Evolutionary conservation across 495 filamentous ascomycete species (phyloP).

Genomic region (Hypoxylon fragiforme): DNA sequence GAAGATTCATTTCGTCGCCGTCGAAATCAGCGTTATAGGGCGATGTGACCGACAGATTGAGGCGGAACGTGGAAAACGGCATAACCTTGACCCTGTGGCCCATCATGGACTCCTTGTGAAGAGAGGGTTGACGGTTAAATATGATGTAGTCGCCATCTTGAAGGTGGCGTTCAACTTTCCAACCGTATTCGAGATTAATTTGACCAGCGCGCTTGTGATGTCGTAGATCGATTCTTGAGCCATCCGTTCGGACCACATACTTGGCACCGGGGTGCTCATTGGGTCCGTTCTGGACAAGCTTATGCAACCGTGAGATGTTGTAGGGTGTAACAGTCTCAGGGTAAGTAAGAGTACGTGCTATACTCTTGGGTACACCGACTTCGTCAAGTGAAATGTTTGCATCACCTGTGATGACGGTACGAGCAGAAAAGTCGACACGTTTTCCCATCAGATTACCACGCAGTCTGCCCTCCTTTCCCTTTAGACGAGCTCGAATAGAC

Average conservation of each 20-base stretch:
- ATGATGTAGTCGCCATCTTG: slow-evolving; percentile 96
- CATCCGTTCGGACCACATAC: slow-evolving; percentile 90
- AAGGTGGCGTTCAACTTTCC: slow-evolving; percentile 97
- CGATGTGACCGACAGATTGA: slow-evolving; percentile 96
- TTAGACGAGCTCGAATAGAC: slow-evolving; percentile 91
- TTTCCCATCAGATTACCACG: slow-evolving; percentile 99
- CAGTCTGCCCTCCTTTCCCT: slow-evolving; percentile 97
- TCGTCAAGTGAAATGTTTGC: slow-evolving; percentile 94
- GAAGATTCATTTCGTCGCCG: slow-evolving; percentile 99
- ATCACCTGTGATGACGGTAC: slow-evolving; percentile 98
- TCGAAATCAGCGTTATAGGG: slow-evolving; percentile 99
- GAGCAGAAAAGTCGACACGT: slow-evolving; percentile 98
- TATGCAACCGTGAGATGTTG: slow-evolving; percentile 90
- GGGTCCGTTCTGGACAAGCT: slow-evolving; percentile 87
- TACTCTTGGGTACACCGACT: slow-evolving; percentile 90
- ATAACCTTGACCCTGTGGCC: slow-evolving; percentile 95
- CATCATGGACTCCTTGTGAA: slow-evolving; percentile 99
- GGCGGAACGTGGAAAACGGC: slow-evolving; percentile 97
- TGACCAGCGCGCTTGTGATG: slow-evolving; percentile 83
- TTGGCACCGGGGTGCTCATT: slow-evolving; percentile 93
- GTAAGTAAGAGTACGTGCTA: slow-evolving; percentile 88
- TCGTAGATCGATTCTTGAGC: slow-evolving; percentile 89
- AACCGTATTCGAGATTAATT: slow-evolving; percentile 87
- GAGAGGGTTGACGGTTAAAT: slow-evolving; percentile 97
- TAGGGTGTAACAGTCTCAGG: slow-evolving; percentile 97